Evolutionary conservation across 2,329 filamentous ascomycete species (phyloP).

Genomic region (Cladophialophora exuberans): DNA sequence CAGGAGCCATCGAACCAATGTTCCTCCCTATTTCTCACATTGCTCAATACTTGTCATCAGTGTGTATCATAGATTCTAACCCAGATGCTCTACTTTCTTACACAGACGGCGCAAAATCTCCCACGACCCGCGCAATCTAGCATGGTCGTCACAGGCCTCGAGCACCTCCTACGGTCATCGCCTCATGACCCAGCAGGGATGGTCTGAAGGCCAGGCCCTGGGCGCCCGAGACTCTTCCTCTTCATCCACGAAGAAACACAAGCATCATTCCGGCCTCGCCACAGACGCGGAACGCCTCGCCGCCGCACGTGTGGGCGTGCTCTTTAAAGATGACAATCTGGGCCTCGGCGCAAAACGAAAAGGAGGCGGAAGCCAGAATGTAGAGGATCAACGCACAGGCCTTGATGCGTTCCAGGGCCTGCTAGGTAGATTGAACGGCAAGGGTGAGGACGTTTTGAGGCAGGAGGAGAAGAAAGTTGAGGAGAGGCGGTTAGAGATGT

Average conservation of each 20-base stretch:
- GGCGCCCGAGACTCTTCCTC: slow-evolving; percentile 75
- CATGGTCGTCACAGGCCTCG: slow-evolving; percentile 84
- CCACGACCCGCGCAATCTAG: slow-evolving; percentile 92
- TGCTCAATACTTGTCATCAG: too few species aligned
- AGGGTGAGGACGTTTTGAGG: slow-evolving; percentile 71
- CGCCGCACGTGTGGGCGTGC: slow-evolving; percentile 28
- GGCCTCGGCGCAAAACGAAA: slow-evolving; percentile 78
- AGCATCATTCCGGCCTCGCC: slow-evolving; percentile 49
- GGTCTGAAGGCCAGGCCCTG: slow-evolving; percentile 82
- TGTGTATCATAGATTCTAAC: too few species aligned
- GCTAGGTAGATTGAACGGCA: slow-evolving; percentile 86
- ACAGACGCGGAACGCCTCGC: slow-evolving; percentile 27
- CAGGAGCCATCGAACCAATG: not conserved
- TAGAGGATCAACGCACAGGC: slow-evolving; percentile 75
- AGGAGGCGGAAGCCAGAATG: slow-evolving; percentile 54
- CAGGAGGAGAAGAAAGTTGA: slow-evolving; percentile 70
- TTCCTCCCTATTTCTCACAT: too few species aligned
- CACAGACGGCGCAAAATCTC: slow-evolving; percentile 71
- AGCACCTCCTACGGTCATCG: slow-evolving; percentile 80
- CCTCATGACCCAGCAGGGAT: slow-evolving; percentile 86
- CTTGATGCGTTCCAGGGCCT: slow-evolving; percentile 85
- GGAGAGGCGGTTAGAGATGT: slow-evolving; percentile 72
- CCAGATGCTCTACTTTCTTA: not conserved
- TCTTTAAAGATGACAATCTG: slow-evolving; percentile 84
- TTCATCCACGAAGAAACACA: not conserved